A percentile compares a stretch with the other conserved stretches of the same genome.
Evolutionary conservation across 2,329 filamentous ascomycete species (phyloP).

Genomic region (Botrytis elliptica): DNA sequence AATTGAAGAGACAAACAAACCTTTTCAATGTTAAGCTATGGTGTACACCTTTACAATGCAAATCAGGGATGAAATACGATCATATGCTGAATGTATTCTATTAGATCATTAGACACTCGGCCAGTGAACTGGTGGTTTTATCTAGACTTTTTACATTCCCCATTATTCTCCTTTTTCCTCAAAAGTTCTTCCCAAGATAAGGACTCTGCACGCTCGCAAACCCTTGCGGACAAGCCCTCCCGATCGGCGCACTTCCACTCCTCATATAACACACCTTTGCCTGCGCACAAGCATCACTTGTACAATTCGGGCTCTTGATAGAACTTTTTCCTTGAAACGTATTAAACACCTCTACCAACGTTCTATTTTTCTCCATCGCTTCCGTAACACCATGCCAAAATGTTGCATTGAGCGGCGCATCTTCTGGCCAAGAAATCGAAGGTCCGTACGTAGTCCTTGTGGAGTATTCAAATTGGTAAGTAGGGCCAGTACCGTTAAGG

Average conservation of each 20-base stretch:
- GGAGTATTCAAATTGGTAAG: slow-evolving; percentile 51
- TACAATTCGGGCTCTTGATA: slow-evolving; percentile 51
- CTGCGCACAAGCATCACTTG: slow-evolving; percentile 48
- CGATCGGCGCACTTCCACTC: slow-evolving; percentile 53
- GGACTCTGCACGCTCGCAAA: slow-evolving; percentile 44
- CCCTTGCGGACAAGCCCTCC: slow-evolving; percentile 52
- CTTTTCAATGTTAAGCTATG: too few species aligned
- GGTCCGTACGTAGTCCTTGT: slow-evolving; percentile 50
- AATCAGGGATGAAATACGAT: background rate
- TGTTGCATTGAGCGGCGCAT: slow-evolving; percentile 55
- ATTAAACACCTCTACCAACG: slow-evolving; percentile 51
- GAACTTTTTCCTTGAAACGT: slow-evolving; percentile 53
- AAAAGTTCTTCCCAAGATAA: slow-evolving; percentile 41
- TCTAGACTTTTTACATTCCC: background rate
- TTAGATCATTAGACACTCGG: background rate
- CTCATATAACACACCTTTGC: slow-evolving; percentile 61
- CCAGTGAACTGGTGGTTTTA: background rate
- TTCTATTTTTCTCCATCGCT: slow-evolving; percentile 52
- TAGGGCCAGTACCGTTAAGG: slow-evolving; percentile 46
- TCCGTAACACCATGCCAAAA: slow-evolving; percentile 60
- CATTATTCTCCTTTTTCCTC: background rate
- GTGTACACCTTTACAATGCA: too few species aligned
- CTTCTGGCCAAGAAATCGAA: slow-evolving; percentile 45
- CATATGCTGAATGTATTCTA: background rate
- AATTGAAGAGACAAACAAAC: too few species aligned